A percentile compares a stretch with the other conserved stretches of the same genome.
phyloP scores from a whole-genome alignment of 306 rosid genomes.

The Clitoria ternatea region DNA sequence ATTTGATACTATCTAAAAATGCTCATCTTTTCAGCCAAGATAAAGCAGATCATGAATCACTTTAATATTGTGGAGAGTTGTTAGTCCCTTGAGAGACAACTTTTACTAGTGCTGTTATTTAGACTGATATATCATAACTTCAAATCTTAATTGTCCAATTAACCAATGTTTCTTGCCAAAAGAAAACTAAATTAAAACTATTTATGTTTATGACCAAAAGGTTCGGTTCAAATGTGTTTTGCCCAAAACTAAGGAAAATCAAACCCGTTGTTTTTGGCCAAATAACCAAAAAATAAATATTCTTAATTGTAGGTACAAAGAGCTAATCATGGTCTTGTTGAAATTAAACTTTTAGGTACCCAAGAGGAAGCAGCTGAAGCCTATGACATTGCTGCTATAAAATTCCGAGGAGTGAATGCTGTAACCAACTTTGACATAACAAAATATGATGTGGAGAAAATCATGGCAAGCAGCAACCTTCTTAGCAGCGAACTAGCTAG shows the following conservation, averaged over 20 bases:
- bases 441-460: conserved; percentile 79
- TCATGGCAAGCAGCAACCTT: conserved; percentile 71
- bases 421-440: conserved; percentile 86
- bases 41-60: conserved; percentile 28
- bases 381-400: conserved; percentile 86
- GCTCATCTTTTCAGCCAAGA: conserved; percentile 21
- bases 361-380: conserved; percentile 99
- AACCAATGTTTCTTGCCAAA: neutral
- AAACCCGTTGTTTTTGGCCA: neutral
- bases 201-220: neutral
- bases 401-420: conserved; percentile 76
- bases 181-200: neutral
- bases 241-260: neutral
- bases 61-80: conserved; percentile 17
- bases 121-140: neutral
- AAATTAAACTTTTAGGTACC: conserved; percentile 52
- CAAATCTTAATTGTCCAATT: conserved; percentile 11
- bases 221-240: neutral
- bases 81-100: conserved; percentile 5
- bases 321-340: conserved; percentile 11
- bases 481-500: conserved; percentile 72
- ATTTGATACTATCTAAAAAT: conserved; percentile 24
- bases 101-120: conserved; percentile 37
- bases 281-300: neutral
- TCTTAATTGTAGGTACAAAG: neutral